Evolutionary conservation across 1,284 basidiomycete species (phyloP).

Genomic region (Sanghuangporus baumii): DNA sequence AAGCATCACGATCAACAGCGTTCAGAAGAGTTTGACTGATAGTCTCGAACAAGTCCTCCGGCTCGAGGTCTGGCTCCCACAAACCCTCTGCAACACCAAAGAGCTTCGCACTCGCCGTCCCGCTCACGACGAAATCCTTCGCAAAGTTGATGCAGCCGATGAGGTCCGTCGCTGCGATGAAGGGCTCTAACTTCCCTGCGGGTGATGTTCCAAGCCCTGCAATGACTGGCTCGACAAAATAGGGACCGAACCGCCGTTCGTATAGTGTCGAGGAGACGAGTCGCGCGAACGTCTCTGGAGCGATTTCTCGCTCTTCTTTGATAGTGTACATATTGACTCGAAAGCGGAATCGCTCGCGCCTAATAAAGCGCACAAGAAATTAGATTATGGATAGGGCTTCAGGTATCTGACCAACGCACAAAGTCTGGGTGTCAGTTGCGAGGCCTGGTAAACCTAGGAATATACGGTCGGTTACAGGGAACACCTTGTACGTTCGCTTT

Average conservation of each 20-base stretch:
- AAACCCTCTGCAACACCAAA: constrained; percentile 97
- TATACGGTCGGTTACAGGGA: constrained; percentile 89
- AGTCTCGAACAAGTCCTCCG: constrained; percentile 98
- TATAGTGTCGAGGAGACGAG: constrained; percentile 97
- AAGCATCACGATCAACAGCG: constrained; percentile 94
- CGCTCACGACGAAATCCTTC: constrained; percentile 96
- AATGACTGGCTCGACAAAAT: constrained; percentile 96
- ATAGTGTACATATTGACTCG: constrained; percentile 99
- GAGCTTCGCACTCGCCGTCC: constrained; percentile 90
- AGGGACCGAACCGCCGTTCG: constrained; percentile 94
- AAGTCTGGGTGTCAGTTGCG: constrained; percentile 88
- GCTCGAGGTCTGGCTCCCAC: constrained; percentile 96
- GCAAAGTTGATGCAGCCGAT: constrained; percentile 96
- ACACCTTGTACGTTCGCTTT: constrained; percentile 56
- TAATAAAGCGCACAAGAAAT: constrained; percentile 26
- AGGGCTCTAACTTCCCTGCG: constrained; percentile 75
- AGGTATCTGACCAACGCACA: constrained; percentile 48
- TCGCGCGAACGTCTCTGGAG: constrained; percentile 94
- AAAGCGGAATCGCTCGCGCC: constrained; percentile 86
- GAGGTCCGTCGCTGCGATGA: constrained; percentile 94
- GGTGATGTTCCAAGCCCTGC: constrained; percentile 83
- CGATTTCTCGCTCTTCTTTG: constrained; percentile 97
- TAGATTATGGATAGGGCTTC: neutral
- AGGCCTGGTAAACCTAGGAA: constrained; percentile 92
- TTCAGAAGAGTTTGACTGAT: constrained; percentile 96